Base-by-base conservation (phyloP, 176 grass and related monocot genomes). In the Oryza meridionalis region DNA sequence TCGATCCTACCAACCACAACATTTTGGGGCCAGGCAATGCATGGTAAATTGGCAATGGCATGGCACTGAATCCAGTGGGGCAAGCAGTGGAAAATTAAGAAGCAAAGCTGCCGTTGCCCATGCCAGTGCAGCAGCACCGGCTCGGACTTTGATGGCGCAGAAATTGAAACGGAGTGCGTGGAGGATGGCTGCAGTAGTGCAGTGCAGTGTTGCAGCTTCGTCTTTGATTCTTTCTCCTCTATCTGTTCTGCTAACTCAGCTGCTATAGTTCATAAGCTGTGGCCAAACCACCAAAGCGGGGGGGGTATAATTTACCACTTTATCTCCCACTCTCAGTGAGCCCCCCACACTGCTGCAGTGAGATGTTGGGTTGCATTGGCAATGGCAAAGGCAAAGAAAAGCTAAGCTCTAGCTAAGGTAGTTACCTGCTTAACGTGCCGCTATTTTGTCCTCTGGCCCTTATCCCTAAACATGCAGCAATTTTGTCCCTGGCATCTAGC, bases 391-490 rank as follows among this genome's bases (percentile, higher is more conserved):
- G 19, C 53, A 58, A 58, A 58, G 53, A 58, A 58, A 55, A 58
- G 53, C 19, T 58, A 49, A 49, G 46, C 46, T 43, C 7, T 49
- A 49, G 46, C 46, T 49, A 42, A 65, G 49, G 67, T 67, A 29
- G 74, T 83, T 82, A 70, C 73, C 11, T 81, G 78, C 72, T 85
- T 82, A 88, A 88, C 77, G 82, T 89, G 78, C 79, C 50, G n/a
- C 75, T 83, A 13, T 7, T 88, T 81, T 92, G 86, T 88, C 84
- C 79, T 86, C 58, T 86, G 87, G 90, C 86, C 61, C 90, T 90
- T 90, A 89, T 75, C 90, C 87, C 90, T 86, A 92, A 92, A 86
- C 87, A 86, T 35, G 69, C 68, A 89, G 86, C 72, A 82, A 26
- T 70, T 67, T 92, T 88, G 82, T 78, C 86, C 83, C 64, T 92